Evolutionary conservation across 371 early-diverging fungal species (phyloP).

Genomic region (Smittium culicis): DNA sequence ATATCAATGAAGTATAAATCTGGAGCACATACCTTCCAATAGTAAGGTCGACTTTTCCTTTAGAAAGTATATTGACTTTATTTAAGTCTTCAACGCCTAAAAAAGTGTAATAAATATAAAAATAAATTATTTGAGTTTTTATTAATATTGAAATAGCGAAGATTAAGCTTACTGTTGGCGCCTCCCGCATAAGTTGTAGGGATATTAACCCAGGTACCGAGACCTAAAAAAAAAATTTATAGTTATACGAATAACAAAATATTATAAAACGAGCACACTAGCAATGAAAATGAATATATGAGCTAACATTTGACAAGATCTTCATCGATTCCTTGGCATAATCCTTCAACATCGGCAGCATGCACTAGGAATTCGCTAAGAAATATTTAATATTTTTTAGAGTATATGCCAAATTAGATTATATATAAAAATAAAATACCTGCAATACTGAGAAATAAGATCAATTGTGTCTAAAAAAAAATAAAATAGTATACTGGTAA

Average conservation of each 20-base stretch:
- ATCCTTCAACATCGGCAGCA: slow-evolving; percentile 95
- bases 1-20: neutral
- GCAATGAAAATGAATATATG: slow-evolving; percentile 20
- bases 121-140: too few relatives aligned
- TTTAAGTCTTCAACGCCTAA: slow-evolving; percentile 45
- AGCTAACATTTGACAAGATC: slow-evolving; percentile 47
- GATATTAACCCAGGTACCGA: slow-evolving; percentile 76
- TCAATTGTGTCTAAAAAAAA: slow-evolving; percentile 35
- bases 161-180: slow-evolving; percentile 30
- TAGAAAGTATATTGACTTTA: slow-evolving; percentile 61
- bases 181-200: slow-evolving; percentile 96
- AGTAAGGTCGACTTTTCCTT: slow-evolving; percentile 81
- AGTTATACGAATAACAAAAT: slow-evolving; percentile 11
- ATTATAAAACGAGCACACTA: too few relatives aligned
- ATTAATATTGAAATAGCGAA: neutral
- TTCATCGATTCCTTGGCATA: slow-evolving; percentile 84
- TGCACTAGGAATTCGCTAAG: slow-evolving; percentile 85
- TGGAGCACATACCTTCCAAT: slow-evolving; percentile 56
- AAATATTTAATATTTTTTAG: neutral
- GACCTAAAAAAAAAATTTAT: slow-evolving; percentile 17
- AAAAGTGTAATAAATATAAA: too few relatives aligned
- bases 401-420: slow-evolving; percentile 1
- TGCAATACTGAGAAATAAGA: slow-evolving; percentile 56
- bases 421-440: slow-evolving; percentile 8
- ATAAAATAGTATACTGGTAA: slow-evolving; percentile 3